Conservation (phyloP, 345 rosid genomes). For the Dipteronia sinensis region DNA sequence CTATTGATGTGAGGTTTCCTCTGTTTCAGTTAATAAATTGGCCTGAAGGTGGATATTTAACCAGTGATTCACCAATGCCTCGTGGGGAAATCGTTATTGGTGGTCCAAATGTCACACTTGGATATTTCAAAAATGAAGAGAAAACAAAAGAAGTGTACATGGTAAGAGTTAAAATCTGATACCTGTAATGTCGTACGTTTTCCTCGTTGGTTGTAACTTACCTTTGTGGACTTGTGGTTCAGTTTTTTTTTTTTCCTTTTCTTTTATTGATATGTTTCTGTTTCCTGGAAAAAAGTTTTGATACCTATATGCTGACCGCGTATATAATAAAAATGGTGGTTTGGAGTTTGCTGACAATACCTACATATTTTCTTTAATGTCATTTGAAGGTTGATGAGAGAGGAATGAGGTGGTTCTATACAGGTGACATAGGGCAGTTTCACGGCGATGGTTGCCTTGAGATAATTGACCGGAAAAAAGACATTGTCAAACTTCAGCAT, state of each 20-base stretch:
- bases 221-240: not conserved
- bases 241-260: too few relatives aligned
- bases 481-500: slow-evolving; percentile 96
- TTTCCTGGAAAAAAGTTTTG: slow-evolving; percentile 1
- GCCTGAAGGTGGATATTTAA: slow-evolving; percentile 92
- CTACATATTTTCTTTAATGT: not conserved
- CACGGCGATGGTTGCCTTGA: slow-evolving; percentile 97
- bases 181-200: not conserved
- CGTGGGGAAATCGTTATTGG: slow-evolving; percentile 97
- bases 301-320: not conserved
- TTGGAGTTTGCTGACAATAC: not conserved
- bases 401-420: slow-evolving; percentile 97
- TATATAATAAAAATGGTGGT: not conserved
- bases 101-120: slow-evolving; percentile 88
- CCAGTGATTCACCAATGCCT: slow-evolving; percentile 77
- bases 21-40: slow-evolving; percentile 85
- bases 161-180: slow-evolving; percentile 41
- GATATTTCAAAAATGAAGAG: slow-evolving; percentile 90
- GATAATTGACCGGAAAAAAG: slow-evolving; percentile 95
- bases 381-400: slow-evolving; percentile 78
- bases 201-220: not conserved
- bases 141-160: slow-evolving; percentile 88
- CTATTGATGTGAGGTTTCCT: slow-evolving; percentile 4
- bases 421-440: slow-evolving; percentile 92
- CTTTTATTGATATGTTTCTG: not conserved